phyloP scores from a whole-genome alignment of 2,329 filamentous ascomycete species.

The Trichoderma sp. region DNA sequence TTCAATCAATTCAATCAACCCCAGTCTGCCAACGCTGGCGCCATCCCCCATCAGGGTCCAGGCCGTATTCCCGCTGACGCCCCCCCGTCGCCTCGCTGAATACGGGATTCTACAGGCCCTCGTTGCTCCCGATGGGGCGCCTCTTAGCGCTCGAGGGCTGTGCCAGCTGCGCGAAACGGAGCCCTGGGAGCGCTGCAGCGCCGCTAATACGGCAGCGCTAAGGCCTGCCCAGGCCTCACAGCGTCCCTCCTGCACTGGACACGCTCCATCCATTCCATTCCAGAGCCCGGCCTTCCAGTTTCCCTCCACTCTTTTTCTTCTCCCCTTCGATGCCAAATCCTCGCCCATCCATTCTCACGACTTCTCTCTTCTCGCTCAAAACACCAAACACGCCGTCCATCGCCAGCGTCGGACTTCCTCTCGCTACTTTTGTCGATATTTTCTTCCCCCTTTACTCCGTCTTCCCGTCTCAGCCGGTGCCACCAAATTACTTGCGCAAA shows the following conservation, averaged over 20 bases:
- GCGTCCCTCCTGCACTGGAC: neutral
- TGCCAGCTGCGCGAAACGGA: constrained; percentile 5
- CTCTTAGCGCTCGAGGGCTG: constrained; percentile 14
- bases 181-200: constrained; percentile 1
- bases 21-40: neutral
- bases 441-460: neutral
- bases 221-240: neutral
- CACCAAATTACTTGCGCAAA: neutral
- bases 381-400: constrained; percentile 17
- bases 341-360: neutral
- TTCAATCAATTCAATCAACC: neutral
- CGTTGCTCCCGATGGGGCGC: constrained; percentile 14
- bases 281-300: neutral
- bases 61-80: constrained; percentile 17
- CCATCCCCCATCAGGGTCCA: neutral
- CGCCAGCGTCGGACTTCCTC: constrained; percentile 10
- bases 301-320: neutral
- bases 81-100: neutral
- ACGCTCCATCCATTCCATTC: neutral
- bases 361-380: neutral
- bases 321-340: neutral
- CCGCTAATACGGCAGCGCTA: neutral
- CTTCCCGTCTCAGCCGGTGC: neutral
- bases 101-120: constrained; percentile 17
- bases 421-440: constrained; percentile 5